phyloP scores from a whole-genome alignment of 257 asterid genomes.

The Avicennia marina region DNA sequence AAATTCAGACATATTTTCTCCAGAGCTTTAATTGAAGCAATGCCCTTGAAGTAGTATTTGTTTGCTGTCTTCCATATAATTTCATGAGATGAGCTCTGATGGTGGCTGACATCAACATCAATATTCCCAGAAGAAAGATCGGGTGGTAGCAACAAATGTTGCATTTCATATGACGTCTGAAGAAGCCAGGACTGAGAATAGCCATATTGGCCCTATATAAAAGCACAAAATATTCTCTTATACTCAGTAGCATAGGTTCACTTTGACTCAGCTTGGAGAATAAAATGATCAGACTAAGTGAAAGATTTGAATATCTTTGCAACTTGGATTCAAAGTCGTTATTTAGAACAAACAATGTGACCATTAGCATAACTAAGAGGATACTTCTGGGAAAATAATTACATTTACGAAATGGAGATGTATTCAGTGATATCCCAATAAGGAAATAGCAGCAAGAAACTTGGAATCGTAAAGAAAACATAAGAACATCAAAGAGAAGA shows the following conservation, averaged over 20 bases:
- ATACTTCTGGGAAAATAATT: neutral
- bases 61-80: constrained; percentile 61
- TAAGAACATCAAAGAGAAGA: too few relatives aligned
- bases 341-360: neutral
- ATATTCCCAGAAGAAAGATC: constrained; percentile 26
- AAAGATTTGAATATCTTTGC: neutral
- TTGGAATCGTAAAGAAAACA: too few relatives aligned
- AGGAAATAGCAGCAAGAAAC: too few relatives aligned
- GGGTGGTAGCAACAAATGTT: constrained; percentile 50
- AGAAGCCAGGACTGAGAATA: constrained; percentile 60
- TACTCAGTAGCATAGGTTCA: neutral
- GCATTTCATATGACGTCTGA: constrained; percentile 80
- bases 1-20: constrained; percentile 58
- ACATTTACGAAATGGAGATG: neutral
- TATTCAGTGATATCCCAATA: too few relatives aligned
- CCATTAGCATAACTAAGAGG: neutral
- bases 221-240: neutral
- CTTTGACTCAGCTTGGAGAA: neutral
- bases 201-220: constrained; percentile 35
- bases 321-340: neutral
- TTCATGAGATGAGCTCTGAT: constrained; percentile 32
- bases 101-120: constrained; percentile 20
- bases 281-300: neutral
- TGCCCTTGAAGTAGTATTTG: constrained; percentile 77
- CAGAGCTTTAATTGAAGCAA: constrained; percentile 55